Evolutionary conservation across 129 eudicot genomes (phyloP).

Genomic region (Flaveria trinervia): DNA sequence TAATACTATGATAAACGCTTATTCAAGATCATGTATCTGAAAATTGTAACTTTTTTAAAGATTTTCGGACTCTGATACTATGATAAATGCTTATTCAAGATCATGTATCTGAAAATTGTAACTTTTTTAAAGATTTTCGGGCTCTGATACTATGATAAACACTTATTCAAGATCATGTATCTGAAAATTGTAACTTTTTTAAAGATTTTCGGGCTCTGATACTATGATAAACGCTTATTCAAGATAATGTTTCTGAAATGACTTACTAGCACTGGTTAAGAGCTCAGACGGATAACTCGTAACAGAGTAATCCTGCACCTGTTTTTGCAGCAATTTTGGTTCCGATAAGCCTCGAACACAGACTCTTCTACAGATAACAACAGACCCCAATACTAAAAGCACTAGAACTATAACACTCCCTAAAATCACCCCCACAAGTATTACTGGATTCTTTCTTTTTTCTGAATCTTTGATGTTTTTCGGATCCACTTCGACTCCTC

Average conservation of each 20-base stretch:
- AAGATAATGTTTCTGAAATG: slow-evolving; percentile 4
- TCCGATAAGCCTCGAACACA: slow-evolving; percentile 41
- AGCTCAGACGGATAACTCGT: slow-evolving; percentile 55
- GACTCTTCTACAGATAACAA: slow-evolving; percentile 43
- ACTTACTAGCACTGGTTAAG: slow-evolving; percentile 63
- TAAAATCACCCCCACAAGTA: slow-evolving; percentile 41
- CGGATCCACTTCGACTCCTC: slow-evolving; percentile 39
- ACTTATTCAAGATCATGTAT: slow-evolving; percentile 2
- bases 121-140: neutral
- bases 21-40: neutral
- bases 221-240: neutral
- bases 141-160: neutral
- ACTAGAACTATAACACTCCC: slow-evolving; percentile 40
- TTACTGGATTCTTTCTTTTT: slow-evolving; percentile 29
- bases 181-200: neutral
- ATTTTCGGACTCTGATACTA: neutral
- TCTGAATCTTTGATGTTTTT: slow-evolving; percentile 36
- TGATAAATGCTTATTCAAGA: neutral
- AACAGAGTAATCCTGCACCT: slow-evolving; percentile 49
- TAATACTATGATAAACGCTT: neutral
- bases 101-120: neutral
- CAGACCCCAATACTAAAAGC: slow-evolving; percentile 46
- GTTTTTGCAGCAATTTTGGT: slow-evolving; percentile 45
- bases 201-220: neutral
- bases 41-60: neutral